These are phyloP conservation scores for Coemansia sp. DNA, from an alignment of 192 early-diverging fungal species.

Conservation along the genomic window DNA sequence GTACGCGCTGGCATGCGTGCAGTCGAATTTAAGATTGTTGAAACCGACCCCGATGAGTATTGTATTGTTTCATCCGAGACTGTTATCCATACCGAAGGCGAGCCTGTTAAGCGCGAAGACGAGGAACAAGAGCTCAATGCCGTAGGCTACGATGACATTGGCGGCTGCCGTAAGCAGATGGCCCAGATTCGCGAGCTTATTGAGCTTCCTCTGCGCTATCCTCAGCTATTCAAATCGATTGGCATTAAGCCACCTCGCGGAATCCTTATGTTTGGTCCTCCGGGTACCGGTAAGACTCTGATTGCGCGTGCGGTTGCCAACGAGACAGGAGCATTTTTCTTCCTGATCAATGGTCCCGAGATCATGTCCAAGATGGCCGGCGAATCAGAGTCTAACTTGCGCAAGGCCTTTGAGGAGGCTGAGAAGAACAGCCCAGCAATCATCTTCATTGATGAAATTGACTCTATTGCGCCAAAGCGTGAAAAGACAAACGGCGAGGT, in stretches of 20 bases:
- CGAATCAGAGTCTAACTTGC: conserved; percentile 94
- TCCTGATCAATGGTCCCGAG: conserved; percentile 98
- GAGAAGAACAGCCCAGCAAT: conserved; percentile 97
- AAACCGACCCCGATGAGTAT: conserved; percentile 91
- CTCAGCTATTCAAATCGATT: conserved; percentile 98
- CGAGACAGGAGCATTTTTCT: conserved; percentile 99
- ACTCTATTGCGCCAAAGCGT: conserved; percentile 98
- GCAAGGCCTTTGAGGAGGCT: conserved; percentile 99
- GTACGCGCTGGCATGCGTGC: conserved; percentile 95
- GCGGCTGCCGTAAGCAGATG: conserved; percentile 97
- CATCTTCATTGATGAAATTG: conserved; percentile 99
- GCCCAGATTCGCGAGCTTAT: conserved; percentile 99
- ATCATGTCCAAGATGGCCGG: conserved; percentile 99
- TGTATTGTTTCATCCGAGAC: conserved; percentile 98
- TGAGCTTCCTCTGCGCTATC: conserved; percentile 95
- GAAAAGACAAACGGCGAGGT: conserved; percentile 99
- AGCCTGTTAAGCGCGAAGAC: conserved; percentile 98
- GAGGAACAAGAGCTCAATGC: conserved; percentile 91
- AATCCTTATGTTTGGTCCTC: conserved; percentile 97
- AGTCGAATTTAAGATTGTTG: conserved; percentile 99
- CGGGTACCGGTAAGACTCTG: conserved; percentile 98
- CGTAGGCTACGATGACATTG: conserved; percentile 98
- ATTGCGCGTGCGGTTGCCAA: conserved; percentile 99
- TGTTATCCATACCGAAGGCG: conserved; percentile 97
- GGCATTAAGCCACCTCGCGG: conserved; percentile 99